These are phyloP conservation scores for Helminthosporium solani DNA, from an alignment of 2,329 filamentous ascomycete genomes.

Conservation along the genomic window DNA sequence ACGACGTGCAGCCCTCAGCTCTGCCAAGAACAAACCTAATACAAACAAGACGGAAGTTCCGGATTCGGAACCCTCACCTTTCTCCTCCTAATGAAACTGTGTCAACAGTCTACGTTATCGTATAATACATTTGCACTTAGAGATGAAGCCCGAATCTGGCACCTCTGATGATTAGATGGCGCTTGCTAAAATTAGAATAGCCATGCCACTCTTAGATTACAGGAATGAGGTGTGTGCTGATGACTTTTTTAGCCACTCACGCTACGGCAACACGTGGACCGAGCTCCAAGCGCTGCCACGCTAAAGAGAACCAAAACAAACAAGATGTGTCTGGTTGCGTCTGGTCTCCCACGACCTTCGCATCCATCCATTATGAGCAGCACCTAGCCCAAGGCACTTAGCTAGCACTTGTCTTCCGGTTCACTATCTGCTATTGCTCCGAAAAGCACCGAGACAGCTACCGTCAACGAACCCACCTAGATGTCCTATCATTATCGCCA, in stretches of 20 bases:
- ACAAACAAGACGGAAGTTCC: no score
- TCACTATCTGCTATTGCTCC: constrained; percentile 11
- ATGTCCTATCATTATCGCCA: constrained; percentile 8
- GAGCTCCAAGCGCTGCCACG: constrained; percentile 10
- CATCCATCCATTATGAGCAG: constrained; percentile 11
- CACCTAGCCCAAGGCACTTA: constrained; percentile 12
- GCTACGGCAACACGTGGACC: constrained; percentile 8
- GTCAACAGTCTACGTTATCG: constrained; percentile 4
- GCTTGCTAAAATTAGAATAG: constrained; percentile 11
- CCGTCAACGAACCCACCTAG: constrained; percentile 8
- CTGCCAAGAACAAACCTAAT: no score
- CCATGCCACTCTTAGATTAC: constrained; percentile 8
- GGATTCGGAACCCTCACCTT: constrained; percentile 6
- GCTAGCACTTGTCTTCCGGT: constrained; percentile 8
- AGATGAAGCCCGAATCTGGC: constrained; percentile 7
- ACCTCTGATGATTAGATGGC: constrained; percentile 5
- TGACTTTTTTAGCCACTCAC: constrained; percentile 3
- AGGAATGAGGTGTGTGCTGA: constrained; percentile 6
- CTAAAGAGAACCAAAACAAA: constrained; percentile 14
- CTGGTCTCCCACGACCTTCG: constrained; percentile 10
- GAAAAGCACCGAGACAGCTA: constrained; percentile 8
- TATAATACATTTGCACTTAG: constrained; percentile 1
- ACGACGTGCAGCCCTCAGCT: no score
- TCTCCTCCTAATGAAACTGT: constrained; percentile 8
- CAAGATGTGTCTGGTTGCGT: constrained; percentile 10